Evolutionary conservation across 2,329 filamentous ascomycete genomes (phyloP).

Genomic region (Talaromyces albobiverticillius): DNA sequence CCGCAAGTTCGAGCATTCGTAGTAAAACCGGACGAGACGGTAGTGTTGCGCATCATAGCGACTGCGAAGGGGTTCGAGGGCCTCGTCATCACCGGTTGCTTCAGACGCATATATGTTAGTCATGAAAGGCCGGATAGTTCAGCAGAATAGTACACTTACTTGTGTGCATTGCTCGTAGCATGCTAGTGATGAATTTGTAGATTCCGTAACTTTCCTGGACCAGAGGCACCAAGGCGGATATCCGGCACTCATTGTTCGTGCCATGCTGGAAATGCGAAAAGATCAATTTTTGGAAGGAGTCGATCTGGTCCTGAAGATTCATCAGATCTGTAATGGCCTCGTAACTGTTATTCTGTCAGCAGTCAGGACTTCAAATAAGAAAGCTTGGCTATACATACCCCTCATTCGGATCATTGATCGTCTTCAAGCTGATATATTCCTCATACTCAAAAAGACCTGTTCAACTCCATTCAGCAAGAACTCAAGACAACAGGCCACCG

Average conservation of each 20-base stretch:
- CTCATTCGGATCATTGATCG: conserved; percentile 97
- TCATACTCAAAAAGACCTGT: conserved; percentile 89
- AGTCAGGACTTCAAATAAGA: neutral
- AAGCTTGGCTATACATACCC: conserved; percentile 54
- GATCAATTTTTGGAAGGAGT: conserved; percentile 96
- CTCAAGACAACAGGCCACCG: neutral
- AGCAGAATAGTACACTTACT: conserved; percentile 55
- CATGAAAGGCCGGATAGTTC: conserved; percentile 8
- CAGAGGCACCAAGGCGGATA: conserved; percentile 86
- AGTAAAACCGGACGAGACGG: conserved; percentile 95
- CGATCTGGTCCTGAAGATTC: conserved; percentile 96
- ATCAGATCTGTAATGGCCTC: conserved; percentile 97
- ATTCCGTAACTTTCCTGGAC: conserved; percentile 99
- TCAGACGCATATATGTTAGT: conserved; percentile 4
- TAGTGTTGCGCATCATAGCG: conserved; percentile 96
- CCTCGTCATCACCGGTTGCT: conserved; percentile 92
- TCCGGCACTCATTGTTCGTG: conserved; percentile 93
- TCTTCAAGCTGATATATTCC: conserved; percentile 96
- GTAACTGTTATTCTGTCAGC: conserved; percentile 47
- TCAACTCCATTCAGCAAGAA: conserved; percentile 14
- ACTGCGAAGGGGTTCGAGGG: conserved; percentile 78
- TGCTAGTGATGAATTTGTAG: conserved; percentile 99
- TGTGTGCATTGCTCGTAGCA: conserved; percentile 96
- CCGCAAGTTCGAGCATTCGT: conserved; percentile 95
- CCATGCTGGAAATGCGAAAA: conserved; percentile 93